A percentile compares a stretch with the other conserved stretches of the same genome.
Evolutionary conservation across 768 basidiomycete species (phyloP).

Genomic region (Xanthoconium stramineum): DNA sequence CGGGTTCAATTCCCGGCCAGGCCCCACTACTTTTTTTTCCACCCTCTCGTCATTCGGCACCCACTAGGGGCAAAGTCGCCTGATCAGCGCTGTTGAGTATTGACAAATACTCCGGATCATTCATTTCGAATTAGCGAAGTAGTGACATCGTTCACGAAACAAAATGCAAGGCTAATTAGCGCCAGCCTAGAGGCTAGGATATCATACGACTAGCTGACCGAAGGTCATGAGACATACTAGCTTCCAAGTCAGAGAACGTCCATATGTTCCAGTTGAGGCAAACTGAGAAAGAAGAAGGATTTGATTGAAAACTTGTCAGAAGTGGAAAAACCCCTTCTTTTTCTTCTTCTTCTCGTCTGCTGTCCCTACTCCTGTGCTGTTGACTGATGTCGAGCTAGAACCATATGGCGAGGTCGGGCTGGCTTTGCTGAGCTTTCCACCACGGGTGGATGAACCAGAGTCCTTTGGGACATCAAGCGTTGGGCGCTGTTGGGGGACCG

Average conservation of each 20-base stretch:
- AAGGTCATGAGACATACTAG: not conserved
- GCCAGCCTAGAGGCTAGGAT: slow-evolving; percentile 6
- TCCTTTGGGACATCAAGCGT: slow-evolving; percentile 28
- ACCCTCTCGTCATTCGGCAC: too few relatives aligned
- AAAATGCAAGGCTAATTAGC: slow-evolving; percentile 7
- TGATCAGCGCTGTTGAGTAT: too few relatives aligned
- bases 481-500: slow-evolving; percentile 31
- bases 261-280: not conserved
- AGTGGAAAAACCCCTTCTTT: slow-evolving; percentile 69
- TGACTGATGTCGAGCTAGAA: slow-evolving; percentile 47
- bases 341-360: slow-evolving; percentile 73
- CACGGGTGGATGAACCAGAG: slow-evolving; percentile 11
- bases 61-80: too few relatives aligned
- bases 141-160: not conserved
- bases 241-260: not conserved
- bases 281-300: not conserved
- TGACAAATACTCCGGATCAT: too few relatives aligned
- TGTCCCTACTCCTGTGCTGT: slow-evolving; percentile 34
- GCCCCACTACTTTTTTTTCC: slow-evolving; percentile 30
- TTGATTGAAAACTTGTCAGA: slow-evolving; percentile 33
- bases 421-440: slow-evolving; percentile 29
- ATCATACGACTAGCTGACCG: slow-evolving; percentile 7
- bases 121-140: not conserved
- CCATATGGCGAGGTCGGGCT: slow-evolving; percentile 50
- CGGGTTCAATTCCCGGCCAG: slow-evolving; percentile 59